Percentiles rank a stretch among this genome's conserved stretches.
Conservation (phyloP, 768 basidiomycete species). For the Rhodotorula sphaerocarpa region DNA sequence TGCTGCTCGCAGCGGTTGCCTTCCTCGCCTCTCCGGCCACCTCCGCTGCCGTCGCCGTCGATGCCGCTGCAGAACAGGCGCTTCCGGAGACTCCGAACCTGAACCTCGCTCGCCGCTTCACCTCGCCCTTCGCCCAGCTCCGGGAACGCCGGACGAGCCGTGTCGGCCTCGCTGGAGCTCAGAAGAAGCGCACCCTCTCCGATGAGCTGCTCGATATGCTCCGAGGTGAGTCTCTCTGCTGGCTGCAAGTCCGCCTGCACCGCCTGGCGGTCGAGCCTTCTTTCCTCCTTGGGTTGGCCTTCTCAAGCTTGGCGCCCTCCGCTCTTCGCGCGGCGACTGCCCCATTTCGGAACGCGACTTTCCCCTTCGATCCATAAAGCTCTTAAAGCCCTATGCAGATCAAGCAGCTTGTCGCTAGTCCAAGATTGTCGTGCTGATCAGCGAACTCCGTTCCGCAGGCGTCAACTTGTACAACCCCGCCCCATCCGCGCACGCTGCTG, state of each 20-base stretch:
- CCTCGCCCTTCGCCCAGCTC: conserved; percentile 15
- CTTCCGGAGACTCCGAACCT: conserved; percentile 6
- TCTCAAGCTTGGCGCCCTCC: background rate
- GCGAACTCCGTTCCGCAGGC: no score
- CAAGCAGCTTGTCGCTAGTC: no score
- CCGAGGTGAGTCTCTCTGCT: conserved; percentile 2
- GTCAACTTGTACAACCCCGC: no score
- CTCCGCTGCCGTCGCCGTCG: conserved; percentile 1
- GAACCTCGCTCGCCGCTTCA: conserved; percentile 14
- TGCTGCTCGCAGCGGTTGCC: conserved; percentile 13
- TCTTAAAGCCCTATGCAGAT: no score
- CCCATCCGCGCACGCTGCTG: no score
- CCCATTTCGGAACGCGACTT: no score
- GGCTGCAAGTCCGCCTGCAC: no score
- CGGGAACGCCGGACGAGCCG: background rate
- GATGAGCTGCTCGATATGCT: conserved; percentile 21
- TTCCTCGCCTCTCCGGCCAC: conserved; percentile 9
- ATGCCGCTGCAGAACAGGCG: background rate
- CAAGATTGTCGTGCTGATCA: no score
- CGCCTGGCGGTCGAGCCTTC: no score
- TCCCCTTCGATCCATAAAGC: background rate
- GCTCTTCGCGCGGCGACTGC: background rate
- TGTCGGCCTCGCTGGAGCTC: conserved; percentile 1
- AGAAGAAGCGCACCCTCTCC: conserved; percentile 19
- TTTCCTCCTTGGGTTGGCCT: background rate